phyloP scores from a whole-genome alignment of 805 yeast genomes.

The Lipomyces yamanashiensis region DNA sequence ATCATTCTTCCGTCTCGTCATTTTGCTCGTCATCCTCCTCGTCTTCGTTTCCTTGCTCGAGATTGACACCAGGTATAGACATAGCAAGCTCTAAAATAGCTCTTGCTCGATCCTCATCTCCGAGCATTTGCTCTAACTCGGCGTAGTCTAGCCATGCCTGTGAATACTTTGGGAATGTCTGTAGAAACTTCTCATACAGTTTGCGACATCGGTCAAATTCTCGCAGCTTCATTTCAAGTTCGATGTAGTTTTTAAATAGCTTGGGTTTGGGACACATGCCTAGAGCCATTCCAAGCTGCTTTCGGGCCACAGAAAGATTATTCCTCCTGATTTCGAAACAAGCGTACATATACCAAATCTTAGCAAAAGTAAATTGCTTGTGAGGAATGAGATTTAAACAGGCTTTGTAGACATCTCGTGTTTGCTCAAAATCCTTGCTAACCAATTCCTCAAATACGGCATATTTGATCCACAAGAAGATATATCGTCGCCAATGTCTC shows the following conservation, averaged over 20 bases:
- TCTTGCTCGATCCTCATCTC: slow-evolving; percentile 70
- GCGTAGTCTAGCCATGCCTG: slow-evolving; percentile 68
- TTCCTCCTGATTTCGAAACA: slow-evolving; percentile 74
- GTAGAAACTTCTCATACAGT: slow-evolving; percentile 70
- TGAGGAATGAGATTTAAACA: slow-evolving; percentile 62
- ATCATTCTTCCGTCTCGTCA: slow-evolving; percentile 7
- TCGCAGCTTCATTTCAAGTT: slow-evolving; percentile 66
- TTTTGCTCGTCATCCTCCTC: slow-evolving; percentile 11
- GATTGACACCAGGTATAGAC: slow-evolving; percentile 33
- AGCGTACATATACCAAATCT: slow-evolving; percentile 72
- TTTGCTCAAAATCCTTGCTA: slow-evolving; percentile 49
- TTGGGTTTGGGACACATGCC: slow-evolving; percentile 68
- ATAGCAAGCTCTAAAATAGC: slow-evolving; percentile 63
- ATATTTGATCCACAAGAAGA: slow-evolving; percentile 71
- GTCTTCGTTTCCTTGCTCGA: slow-evolving; percentile 10
- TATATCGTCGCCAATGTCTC: slow-evolving; percentile 68
- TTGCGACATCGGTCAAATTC: slow-evolving; percentile 82
- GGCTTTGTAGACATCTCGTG: slow-evolving; percentile 58
- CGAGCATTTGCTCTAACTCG: slow-evolving; percentile 65
- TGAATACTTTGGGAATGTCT: slow-evolving; percentile 50
- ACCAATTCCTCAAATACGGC: slow-evolving; percentile 65
- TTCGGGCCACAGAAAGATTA: slow-evolving; percentile 59
- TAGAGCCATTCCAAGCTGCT: slow-evolving; percentile 69
- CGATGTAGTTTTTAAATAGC: slow-evolving; percentile 67
- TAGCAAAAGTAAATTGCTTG: slow-evolving; percentile 64